Conservation (phyloP, 768 basidiomycete species). For the Gymnopilus junonius region DNA sequence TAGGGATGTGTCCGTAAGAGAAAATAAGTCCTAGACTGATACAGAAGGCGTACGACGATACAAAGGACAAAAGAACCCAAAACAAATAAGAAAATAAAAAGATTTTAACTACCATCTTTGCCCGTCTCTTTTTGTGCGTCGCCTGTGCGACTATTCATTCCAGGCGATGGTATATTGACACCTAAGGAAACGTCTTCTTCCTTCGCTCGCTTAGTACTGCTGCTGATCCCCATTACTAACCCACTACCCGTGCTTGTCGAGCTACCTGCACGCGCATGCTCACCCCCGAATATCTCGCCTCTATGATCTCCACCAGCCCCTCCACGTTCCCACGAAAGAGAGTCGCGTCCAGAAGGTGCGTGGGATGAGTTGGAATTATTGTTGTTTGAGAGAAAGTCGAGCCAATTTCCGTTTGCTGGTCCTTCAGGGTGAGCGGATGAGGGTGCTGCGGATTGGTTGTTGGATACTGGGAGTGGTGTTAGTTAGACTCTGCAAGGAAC, state of each 20-base stretch:
- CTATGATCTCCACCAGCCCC: not conserved
- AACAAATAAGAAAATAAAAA: not conserved
- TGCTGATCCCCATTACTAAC: not conserved
- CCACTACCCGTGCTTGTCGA: not conserved
- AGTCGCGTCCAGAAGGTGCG: not conserved
- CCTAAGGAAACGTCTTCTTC: not conserved
- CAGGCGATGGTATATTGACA: slow-evolving; percentile 9
- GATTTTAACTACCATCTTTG: not conserved
- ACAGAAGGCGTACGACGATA: not conserved
- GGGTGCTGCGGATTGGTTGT: slow-evolving; percentile 11
- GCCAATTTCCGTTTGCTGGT: slow-evolving; percentile 27
- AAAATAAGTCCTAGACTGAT: not conserved
- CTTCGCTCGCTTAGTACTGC: not conserved
- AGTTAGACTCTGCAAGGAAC: slow-evolving; percentile 15
- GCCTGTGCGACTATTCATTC: slow-evolving; percentile 3
- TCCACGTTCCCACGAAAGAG: slow-evolving; percentile 2
- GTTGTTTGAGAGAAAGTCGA: slow-evolving; percentile 6
- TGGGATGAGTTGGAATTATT: not conserved
- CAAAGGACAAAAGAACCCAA: not conserved
- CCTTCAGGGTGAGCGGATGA: slow-evolving; percentile 17
- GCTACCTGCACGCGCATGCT: not conserved
- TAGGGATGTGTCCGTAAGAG: not conserved
- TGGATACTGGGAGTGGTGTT: slow-evolving; percentile 17
- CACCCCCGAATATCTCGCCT: not conserved
- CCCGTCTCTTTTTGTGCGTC: slow-evolving; percentile 7